Conservation (phyloP, 2,329 filamentous ascomycete species). For the Furcasterigmium furcatum region DNA sequence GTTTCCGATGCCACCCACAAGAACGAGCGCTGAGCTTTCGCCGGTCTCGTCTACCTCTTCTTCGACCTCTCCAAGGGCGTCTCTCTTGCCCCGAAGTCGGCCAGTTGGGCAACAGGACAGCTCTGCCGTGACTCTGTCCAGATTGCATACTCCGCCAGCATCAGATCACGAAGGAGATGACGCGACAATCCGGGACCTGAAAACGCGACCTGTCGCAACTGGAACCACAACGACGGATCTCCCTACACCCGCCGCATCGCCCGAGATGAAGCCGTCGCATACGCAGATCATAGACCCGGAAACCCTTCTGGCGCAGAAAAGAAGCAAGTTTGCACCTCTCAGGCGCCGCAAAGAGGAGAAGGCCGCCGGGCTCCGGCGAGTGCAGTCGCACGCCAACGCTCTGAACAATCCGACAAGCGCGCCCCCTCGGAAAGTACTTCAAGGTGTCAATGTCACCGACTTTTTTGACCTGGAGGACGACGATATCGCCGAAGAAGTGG, state of each 20-base stretch:
- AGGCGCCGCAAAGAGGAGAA: conserved; percentile 11
- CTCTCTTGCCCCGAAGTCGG: conserved; percentile 2
- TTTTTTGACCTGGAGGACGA: conserved; percentile 39
- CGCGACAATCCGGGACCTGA: neutral
- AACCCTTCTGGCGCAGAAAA: conserved; percentile 7
- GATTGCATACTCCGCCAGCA: conserved; percentile 27
- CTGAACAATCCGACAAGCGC: conserved; percentile 1
- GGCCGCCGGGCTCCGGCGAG: conserved; percentile 15
- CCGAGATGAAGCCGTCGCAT: conserved; percentile 23
- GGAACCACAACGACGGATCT: conserved; percentile 14
- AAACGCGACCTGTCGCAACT: conserved; percentile 5
- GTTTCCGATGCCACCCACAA: conserved; percentile 30
- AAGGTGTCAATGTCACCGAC: conserved; percentile 18
- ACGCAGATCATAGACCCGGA: conserved; percentile 17
- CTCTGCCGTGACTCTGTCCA: conserved; percentile 12
- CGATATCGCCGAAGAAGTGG: conserved; percentile 48
- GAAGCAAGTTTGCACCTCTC: conserved; percentile 6
- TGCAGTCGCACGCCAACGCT: conserved; percentile 25
- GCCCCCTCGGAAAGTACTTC: conserved; percentile 16
- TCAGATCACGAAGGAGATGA: conserved; percentile 28
- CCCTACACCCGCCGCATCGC: conserved; percentile 29
- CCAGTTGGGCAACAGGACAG: conserved; percentile 10
- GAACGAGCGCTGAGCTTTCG: conserved; percentile 18
- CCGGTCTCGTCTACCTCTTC: conserved; percentile 10
- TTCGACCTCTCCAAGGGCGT: conserved; percentile 3